A percentile compares a stretch with the other conserved stretches of the same genome.
Conservation (phyloP, 495 filamentous ascomycete species). For the Aspergillus affinis region DNA sequence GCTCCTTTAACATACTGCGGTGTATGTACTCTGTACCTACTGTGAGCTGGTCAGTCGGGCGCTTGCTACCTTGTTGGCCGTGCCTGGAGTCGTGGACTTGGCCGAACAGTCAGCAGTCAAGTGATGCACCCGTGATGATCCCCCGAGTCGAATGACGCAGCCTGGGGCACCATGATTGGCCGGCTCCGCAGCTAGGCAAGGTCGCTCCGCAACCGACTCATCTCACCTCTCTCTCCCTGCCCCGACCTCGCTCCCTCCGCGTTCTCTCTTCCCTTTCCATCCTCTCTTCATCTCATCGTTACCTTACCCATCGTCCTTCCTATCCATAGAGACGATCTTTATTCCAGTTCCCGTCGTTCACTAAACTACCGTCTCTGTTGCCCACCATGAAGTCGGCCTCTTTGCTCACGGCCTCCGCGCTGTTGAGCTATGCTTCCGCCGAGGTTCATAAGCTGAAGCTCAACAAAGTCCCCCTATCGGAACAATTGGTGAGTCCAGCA, state of each 20-base stretch:
- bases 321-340: slow-evolving; percentile 6
- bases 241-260: slow-evolving; percentile 13
- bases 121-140: slow-evolving; percentile 19
- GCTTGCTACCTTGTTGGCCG: background rate
- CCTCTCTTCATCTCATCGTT: slow-evolving; percentile 22
- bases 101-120: slow-evolving; percentile 5
- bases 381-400: slow-evolving; percentile 78
- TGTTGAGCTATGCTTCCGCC: slow-evolving; percentile 80
- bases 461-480: slow-evolving; percentile 88
- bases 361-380: slow-evolving; percentile 9
- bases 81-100: background rate
- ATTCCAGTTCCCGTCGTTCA: background rate
- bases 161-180: slow-evolving; percentile 21
- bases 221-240: slow-evolving; percentile 15
- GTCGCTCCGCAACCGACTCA: slow-evolving; percentile 30
- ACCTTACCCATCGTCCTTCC: slow-evolving; percentile 16
- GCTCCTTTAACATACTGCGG: background rate
- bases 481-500: slow-evolving; percentile 76
- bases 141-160: slow-evolving; percentile 26
- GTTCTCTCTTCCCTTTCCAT: slow-evolving; percentile 14
- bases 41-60: background rate
- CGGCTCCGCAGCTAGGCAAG: slow-evolving; percentile 9
- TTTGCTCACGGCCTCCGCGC: slow-evolving; percentile 70
- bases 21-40: too few species aligned
- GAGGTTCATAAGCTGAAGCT: slow-evolving; percentile 93